These are phyloP conservation scores for Puya raimondii DNA, from an alignment of 176 grass and related monocot species.

Conservation along the genomic window DNA sequence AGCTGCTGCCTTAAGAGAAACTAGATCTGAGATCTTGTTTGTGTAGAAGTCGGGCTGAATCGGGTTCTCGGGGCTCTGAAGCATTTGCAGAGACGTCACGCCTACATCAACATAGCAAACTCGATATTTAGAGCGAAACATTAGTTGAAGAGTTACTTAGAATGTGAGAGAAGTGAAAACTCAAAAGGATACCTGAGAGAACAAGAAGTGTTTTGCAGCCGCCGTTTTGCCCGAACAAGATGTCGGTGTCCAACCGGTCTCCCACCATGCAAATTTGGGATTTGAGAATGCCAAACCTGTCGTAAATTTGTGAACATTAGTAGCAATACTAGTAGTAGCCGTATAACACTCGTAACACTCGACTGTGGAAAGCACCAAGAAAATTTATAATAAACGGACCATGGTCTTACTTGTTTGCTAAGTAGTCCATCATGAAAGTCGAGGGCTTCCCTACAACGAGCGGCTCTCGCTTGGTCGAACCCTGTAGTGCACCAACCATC, in stretches of 20 bases:
- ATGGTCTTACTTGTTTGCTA: slow-evolving; percentile 75
- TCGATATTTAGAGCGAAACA: slow-evolving; percentile 6
- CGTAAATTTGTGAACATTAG: neutral
- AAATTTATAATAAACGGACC: too few relatives aligned
- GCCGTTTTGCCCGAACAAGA: slow-evolving; percentile 92
- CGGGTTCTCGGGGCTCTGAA: slow-evolving; percentile 73
- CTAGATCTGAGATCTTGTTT: slow-evolving; percentile 78
- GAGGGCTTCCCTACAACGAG: slow-evolving; percentile 90
- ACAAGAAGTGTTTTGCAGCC: slow-evolving; percentile 97
- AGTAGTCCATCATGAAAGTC: slow-evolving; percentile 99
- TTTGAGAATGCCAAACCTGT: slow-evolving; percentile 79
- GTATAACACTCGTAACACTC: neutral
- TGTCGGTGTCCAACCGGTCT: slow-evolving; percentile 91
- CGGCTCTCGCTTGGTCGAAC: slow-evolving; percentile 82
- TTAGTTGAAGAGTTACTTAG: neutral
- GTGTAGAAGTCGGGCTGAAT: slow-evolving; percentile 94
- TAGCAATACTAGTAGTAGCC: neutral
- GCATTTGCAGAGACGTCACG: slow-evolving; percentile 73
- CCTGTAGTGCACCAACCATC: slow-evolving; percentile 75
- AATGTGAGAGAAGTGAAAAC: slow-evolving; percentile 6
- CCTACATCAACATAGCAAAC: slow-evolving; percentile 33
- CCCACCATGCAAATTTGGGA: slow-evolving; percentile 99
- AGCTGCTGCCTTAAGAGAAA: slow-evolving; percentile 65
- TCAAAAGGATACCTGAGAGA: slow-evolving; percentile 61
- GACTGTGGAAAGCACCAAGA: too few relatives aligned